phyloP scores from a whole-genome alignment of 306 rosid genomes.

The Hippophae tibetana region DNA sequence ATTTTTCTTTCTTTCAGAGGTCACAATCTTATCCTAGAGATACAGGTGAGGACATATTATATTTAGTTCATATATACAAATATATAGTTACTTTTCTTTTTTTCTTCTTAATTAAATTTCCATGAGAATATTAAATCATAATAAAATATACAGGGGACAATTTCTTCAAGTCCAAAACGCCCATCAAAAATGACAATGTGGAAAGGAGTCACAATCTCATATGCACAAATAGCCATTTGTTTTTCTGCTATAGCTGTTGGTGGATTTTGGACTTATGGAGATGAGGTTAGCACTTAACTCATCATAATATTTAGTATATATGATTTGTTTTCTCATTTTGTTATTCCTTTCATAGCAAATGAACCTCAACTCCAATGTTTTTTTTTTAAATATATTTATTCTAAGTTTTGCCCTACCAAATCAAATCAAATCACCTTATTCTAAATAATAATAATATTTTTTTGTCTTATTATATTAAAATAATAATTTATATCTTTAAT shows the following conservation, averaged over 20 bases:
- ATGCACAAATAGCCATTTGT: slow-evolving; percentile 33
- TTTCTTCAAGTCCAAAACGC: slow-evolving; percentile 36
- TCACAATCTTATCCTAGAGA: slow-evolving; percentile 67
- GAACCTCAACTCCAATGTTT: too few species aligned
- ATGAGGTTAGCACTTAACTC: slow-evolving; percentile 23
- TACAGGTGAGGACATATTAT: slow-evolving; percentile 34
- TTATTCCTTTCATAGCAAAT: too few species aligned
- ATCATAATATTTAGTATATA: too few species aligned
- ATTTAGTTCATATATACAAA: background rate
- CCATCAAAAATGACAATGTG: slow-evolving; percentile 38
- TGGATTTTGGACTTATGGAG: slow-evolving; percentile 72
- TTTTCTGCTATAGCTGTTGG: slow-evolving; percentile 45
- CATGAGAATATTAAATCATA: background rate
- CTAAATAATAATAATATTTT: too few species aligned
- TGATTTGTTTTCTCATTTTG: too few species aligned
- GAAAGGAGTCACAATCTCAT: slow-evolving; percentile 40
- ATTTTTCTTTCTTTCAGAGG: slow-evolving; percentile 50
- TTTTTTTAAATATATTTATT: too few species aligned
- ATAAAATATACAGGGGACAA: slow-evolving; percentile 45
- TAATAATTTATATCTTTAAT: too few species aligned
- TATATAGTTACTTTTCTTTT: background rate
- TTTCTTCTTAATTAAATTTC: background rate
- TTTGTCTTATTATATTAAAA: too few species aligned
- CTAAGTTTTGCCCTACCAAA: too few species aligned
- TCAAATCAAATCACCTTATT: too few species aligned